phyloP scores from a whole-genome alignment of 1,284 basidiomycete genomes.

The Microstroma glucosiphilum region DNA sequence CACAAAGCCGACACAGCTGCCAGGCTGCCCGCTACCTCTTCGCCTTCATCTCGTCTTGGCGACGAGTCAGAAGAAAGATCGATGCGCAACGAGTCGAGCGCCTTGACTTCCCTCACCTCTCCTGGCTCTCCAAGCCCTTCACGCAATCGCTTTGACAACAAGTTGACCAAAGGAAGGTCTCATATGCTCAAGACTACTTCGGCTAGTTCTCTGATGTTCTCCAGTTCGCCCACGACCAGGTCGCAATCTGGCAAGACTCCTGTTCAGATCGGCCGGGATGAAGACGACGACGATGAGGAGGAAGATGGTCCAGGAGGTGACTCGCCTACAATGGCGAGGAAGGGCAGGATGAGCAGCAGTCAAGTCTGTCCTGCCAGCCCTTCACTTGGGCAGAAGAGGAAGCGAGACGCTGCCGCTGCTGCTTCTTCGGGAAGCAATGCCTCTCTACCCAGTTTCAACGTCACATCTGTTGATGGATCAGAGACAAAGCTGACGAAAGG shows the following conservation, averaged over 20 bases:
- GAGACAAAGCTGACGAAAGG: constrained; percentile 2
- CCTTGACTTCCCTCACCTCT: background rate
- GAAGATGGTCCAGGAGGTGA: background rate
- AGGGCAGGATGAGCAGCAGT: too few relatives aligned
- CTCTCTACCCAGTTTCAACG: background rate
- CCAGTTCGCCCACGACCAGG: background rate
- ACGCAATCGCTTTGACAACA: background rate
- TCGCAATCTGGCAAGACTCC: background rate
- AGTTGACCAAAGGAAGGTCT: background rate
- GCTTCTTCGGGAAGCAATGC: background rate
- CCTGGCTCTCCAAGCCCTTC: background rate
- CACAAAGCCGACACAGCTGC: background rate
- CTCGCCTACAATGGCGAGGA: too few relatives aligned
- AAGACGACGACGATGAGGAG: background rate
- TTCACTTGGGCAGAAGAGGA: background rate
- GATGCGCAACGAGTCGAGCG: background rate
- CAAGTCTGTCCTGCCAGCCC: background rate
- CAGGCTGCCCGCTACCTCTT: background rate
- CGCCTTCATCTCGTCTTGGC: background rate
- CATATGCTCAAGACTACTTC: background rate
- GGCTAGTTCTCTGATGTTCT: background rate
- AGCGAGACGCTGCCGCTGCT: background rate
- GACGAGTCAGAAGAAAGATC: background rate
- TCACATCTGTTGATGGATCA: background rate
- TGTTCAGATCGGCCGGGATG: background rate